Evolutionary conservation across 768 basidiomycete species (phyloP).

Genomic region (Trametes coccinea): DNA sequence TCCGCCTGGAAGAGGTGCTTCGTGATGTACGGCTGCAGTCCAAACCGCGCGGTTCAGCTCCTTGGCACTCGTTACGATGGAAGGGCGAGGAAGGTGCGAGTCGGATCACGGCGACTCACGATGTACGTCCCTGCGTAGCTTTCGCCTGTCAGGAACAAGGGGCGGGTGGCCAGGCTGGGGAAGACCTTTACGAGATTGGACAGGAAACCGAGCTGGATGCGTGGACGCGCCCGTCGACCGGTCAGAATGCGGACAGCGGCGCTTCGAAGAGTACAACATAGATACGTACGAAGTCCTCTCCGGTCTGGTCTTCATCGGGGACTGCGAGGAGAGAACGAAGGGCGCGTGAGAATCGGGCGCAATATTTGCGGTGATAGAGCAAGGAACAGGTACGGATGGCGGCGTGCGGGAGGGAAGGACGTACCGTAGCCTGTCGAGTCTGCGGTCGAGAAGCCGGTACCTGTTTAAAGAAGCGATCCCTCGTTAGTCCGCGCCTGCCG

Average conservation of each 20-base stretch:
- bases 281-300: conserved; percentile 44
- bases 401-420: conserved; percentile 17
- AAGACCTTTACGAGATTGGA: conserved; percentile 71
- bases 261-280: background rate
- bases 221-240: background rate
- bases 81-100: conserved; percentile 36
- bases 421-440: conserved; percentile 62
- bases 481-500: conserved; percentile 16
- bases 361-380: background rate
- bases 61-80: conserved; percentile 27
- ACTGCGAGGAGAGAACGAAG: conserved; percentile 35
- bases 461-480: conserved; percentile 27
- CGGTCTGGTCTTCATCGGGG: conserved; percentile 66
- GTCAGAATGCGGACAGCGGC: conserved; percentile 1
- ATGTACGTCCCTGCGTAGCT: conserved; percentile 76
- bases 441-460: conserved; percentile 64
- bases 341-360: background rate
- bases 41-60: conserved; percentile 34
- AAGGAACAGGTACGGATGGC: background rate
- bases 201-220: conserved; percentile 63
- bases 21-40: conserved; percentile 67
- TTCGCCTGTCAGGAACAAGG: conserved; percentile 70
- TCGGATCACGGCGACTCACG: conserved; percentile 49
- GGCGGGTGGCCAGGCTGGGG: conserved; percentile 65
- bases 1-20: conserved; percentile 65